Evolutionary conservation across 139 green algal species (phyloP).

Genomic region (Penium margaritaceum): DNA sequence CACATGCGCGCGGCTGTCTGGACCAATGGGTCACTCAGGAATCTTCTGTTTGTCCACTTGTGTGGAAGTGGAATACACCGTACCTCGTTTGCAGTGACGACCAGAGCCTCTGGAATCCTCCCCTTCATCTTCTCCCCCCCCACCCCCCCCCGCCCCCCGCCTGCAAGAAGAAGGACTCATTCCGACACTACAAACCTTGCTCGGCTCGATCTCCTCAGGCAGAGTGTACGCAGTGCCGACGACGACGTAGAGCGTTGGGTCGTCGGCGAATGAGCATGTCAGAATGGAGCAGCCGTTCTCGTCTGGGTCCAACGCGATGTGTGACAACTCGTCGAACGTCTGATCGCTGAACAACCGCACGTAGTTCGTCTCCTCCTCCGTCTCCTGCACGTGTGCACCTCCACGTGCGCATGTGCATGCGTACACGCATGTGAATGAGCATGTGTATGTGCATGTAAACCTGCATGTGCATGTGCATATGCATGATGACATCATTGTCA

Average conservation of each 20-base stretch:
- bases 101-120: too few species aligned
- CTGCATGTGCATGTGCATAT: too few species aligned
- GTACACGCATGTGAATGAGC: too few species aligned
- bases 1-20: too few species aligned
- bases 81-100: too few species aligned
- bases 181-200: constrained; percentile 49
- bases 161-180: too few species aligned
- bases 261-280: constrained; percentile 52
- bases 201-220: constrained; percentile 75
- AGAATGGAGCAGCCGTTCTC: constrained; percentile 61
- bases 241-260: constrained; percentile 61
- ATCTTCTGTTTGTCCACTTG: too few species aligned
- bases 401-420: background rate
- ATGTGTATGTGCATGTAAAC: too few species aligned
- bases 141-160: too few species aligned
- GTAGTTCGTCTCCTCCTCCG: constrained; percentile 38
- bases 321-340: constrained; percentile 68
- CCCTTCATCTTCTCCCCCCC: background rate
- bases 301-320: constrained; percentile 54
- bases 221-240: constrained; percentile 70
- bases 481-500: too few species aligned
- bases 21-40: too few species aligned
- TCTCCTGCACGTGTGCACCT: background rate
- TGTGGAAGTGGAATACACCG: too few species aligned
- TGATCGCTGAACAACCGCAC: constrained; percentile 58